Base-by-base conservation (phyloP, 306 rosid species). In the Astragalus membranaceus region DNA sequence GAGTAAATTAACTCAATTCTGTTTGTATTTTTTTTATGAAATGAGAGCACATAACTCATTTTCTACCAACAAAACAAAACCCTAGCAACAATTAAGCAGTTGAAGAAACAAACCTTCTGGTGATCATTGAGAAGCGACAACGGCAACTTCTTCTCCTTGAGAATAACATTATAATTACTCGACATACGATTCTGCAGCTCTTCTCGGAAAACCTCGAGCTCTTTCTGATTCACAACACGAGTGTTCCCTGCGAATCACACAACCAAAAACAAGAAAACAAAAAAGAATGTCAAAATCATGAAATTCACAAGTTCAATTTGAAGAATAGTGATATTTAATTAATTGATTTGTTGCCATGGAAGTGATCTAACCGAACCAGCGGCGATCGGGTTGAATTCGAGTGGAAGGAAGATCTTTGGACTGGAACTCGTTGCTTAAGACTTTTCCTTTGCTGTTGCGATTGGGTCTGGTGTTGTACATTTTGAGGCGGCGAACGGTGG, bases 401-500 rank as follows among this genome's bases (percentile, higher is more conserved):
- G 95, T 94, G 43, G 55, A 12, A 0, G 98, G 97, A 72, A 90
- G 79, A 10, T 94, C 98, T 75, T 85, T 83, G 11, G 92, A 85
- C 52, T 88, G 96, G n/a, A 71, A 74, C 15, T 88, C 96, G 54
- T 88, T n/a, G 75, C 50, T 65, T 68, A 87, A 13, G 49, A 94
- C 10, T 67, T 85, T 84, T 3, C 98, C 97, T 53, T 68, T 70
- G 3, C 84, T 72, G 74, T 87, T 81, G 14, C 96, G 89, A 48
- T 63, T 70, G 5, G 98, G 97, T 75, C 89, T 75, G 55, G 84
- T 80, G 0, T 94, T 85, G 80, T 94, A 94, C 96, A 94, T 94
- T 73, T 90, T 72, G 76, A 90, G 97, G 7, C 97, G 96, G 63
- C 95, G 92, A 15, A 94, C 97, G 1, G 96, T 94, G 75, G 97